Base-by-base conservation (phyloP, 768 basidiomycete genomes). In the Tephrocybe sp. region DNA sequence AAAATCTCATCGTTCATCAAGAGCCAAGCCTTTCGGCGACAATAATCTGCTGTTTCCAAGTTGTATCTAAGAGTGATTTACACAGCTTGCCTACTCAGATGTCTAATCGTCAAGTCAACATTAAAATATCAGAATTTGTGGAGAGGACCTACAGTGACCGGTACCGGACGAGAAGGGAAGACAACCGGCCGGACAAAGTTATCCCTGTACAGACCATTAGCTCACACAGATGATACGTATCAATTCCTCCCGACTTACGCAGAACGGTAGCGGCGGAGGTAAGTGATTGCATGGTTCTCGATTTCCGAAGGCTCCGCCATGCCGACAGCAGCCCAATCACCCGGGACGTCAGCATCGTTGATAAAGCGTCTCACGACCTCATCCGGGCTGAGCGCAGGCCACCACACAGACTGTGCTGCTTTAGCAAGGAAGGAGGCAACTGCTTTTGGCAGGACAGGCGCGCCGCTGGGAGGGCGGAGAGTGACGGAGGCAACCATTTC, bases 331-430 rank as follows among this genome's bases (percentile, higher is more conserved):
- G 84, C 84, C 93, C 93, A 98, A 65, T 87, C 87, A 20, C 91
- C 91, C 17, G 74, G 77, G 51, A 75, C 80, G 50, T 84, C 79
- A 32, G 74, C 74, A 68, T 98, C 95, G 70, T 93, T 80, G 58
- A 98, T 82, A 67, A 83, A 97, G 53, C 92, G 82, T 62, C 97
- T 78, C 62, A 82, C 79, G 18, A 99, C 86, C 68, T 97, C 94
- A 66, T 99, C 96, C 1, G 93, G 91, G 65, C 81, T 84, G 44
- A 97, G 76, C 32, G 88, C 79, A 11, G 95, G 94, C 94, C 95
- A 98, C 94, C 93, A 99, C 69, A 77, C 53, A 59, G 68, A 64
- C 83, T 88, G 72, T n/a, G 79, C 76, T 42, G 77, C 67, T 58
- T 75, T 83, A 3, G 93, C 78, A 33, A 91, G 67, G 7, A 77